Evolutionary conservation across 176 grass and related monocot species (phyloP).

Genomic region (Musa troglodytarum): DNA sequence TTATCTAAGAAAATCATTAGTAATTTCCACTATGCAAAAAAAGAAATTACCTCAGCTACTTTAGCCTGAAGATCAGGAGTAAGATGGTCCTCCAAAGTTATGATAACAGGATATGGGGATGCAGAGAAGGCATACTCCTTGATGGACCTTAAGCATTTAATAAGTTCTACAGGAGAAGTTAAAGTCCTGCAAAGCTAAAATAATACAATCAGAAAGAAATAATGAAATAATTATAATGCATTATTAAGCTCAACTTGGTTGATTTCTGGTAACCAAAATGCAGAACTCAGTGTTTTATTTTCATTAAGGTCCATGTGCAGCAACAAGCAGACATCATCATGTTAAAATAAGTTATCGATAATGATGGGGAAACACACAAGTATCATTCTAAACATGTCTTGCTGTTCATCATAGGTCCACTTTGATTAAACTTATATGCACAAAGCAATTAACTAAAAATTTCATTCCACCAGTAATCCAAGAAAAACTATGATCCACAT

Average conservation of each 20-base stretch:
- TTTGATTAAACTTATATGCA: no score
- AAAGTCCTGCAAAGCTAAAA: conserved; percentile 61
- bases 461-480: no score
- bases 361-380: no score
- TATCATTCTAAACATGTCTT: no score
- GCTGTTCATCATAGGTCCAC: no score
- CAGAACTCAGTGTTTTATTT: not conserved
- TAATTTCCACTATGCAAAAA: not conserved
- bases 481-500: no score
- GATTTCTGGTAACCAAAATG: not conserved
- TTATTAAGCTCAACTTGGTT: not conserved
- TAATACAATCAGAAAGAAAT: conserved; percentile 8
- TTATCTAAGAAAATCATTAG: not conserved
- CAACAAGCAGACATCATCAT: no score
- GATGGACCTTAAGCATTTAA: conserved; percentile 86
- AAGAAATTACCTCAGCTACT: conserved; percentile 69
- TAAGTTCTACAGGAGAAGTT: conserved; percentile 77
- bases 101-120: conserved; percentile 96
- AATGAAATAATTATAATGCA: not conserved
- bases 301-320: no score
- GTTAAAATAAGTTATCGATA: no score
- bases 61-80: conserved; percentile 82
- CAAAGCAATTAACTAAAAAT: no score
- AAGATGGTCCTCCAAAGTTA: conserved; percentile 96
- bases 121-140: conserved; percentile 88